Conservation (phyloP, 306 rosid genomes). For the Trifolium repens region DNA sequence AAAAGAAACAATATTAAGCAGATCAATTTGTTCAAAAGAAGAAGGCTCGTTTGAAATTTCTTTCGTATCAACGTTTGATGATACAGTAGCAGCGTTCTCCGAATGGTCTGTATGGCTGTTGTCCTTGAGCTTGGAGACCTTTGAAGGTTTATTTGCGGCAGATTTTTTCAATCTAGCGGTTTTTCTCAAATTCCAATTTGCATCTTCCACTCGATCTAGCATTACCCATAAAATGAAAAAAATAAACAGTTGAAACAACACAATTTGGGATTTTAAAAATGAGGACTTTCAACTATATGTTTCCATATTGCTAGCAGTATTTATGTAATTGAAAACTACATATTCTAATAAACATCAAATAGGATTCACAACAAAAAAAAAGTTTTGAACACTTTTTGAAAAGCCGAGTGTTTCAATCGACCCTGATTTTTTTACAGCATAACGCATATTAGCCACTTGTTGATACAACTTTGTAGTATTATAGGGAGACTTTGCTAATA, state of each 20-base stretch:
- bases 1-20: slow-evolving; percentile 64
- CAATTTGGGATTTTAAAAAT: slow-evolving; percentile 21
- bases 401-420: not conserved
- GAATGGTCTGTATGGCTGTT: slow-evolving; percentile 46
- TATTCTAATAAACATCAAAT: slow-evolving; percentile 9
- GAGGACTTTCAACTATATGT: slow-evolving; percentile 7
- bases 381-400: not conserved
- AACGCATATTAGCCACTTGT: not conserved
- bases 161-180: slow-evolving; percentile 48
- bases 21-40: slow-evolving; percentile 49
- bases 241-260: not conserved
- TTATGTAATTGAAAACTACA: slow-evolving; percentile 8
- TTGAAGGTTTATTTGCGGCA: slow-evolving; percentile 46
- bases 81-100: slow-evolving; percentile 38
- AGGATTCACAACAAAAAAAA: slow-evolving; percentile 8
- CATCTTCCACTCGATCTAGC: slow-evolving; percentile 77
- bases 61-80: slow-evolving; percentile 44
- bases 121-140: slow-evolving; percentile 46
- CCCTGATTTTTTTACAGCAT: not conserved
- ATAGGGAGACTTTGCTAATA: not conserved
- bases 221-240: slow-evolving; percentile 32
- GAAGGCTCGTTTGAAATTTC: slow-evolving; percentile 44
- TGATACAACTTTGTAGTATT: not conserved
- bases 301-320: slow-evolving; percentile 14
- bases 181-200: slow-evolving; percentile 73